Conservation (phyloP, 805 yeast species). For the Candida silvicultrix region DNA sequence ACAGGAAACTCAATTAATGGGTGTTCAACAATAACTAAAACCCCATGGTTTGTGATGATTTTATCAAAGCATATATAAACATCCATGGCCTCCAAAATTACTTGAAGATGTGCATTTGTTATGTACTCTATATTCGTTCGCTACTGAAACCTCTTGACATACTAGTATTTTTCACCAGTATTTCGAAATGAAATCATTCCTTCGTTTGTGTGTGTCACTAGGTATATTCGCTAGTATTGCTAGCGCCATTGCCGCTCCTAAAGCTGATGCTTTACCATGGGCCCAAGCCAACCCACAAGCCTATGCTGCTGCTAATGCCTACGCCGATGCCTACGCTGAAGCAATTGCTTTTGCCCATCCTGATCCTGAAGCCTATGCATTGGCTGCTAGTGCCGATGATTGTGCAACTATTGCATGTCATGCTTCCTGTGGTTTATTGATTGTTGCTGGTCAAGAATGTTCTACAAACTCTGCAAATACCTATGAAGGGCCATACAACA, state of each 20-base stretch:
- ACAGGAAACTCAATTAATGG: neutral
- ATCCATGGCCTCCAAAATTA: neutral
- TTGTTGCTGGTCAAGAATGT: constrained; percentile 22
- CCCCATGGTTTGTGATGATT: neutral
- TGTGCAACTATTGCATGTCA: constrained; percentile 22
- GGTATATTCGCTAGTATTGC: neutral
- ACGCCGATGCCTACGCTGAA: constrained; percentile 2
- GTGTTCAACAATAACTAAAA: neutral
- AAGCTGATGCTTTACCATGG: neutral
- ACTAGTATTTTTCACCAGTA: neutral
- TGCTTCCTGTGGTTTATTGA: constrained; percentile 24
- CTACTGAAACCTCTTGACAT: neutral
- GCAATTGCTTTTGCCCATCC: constrained; percentile 3
- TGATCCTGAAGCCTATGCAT: constrained; percentile 16
- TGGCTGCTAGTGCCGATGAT: constrained; percentile 4
- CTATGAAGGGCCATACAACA: constrained; percentile 5
- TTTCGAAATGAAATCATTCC: neutral
- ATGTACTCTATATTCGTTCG: neutral
- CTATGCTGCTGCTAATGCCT: neutral
- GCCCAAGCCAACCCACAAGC: neutral
- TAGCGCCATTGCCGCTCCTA: neutral
- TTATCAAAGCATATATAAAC: neutral
- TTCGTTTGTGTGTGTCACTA: neutral
- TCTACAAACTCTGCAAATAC: constrained; percentile 14
- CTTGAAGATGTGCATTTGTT: no score